Base-by-base conservation (phyloP, 441 rosid genomes). In the Pelargonium australe region DNA sequence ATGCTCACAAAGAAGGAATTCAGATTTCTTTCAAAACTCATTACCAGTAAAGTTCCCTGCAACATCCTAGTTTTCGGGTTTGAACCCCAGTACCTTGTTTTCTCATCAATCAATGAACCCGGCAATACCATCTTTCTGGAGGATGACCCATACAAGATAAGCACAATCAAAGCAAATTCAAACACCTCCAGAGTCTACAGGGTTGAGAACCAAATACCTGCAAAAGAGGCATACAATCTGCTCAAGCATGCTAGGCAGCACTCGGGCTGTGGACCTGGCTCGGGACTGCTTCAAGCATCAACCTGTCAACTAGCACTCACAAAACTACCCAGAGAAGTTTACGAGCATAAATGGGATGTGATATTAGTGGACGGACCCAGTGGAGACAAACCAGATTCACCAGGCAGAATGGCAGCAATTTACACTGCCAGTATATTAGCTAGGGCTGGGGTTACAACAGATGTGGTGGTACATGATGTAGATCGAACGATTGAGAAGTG, bases 301-400 rank as follows among this genome's bases (percentile, higher is more conserved):
- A 71, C 37, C 55, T 87, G 92, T 78, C 79, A 77, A 45, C 7
- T 87, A 78, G 78, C 82, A 69, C 66, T 83, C 64, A 75, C 23
- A 68, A 70, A 80, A 41, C 76, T 88, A 73, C 87, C 90, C 11
- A 61, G 69, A 17, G 76, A 80, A 69, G 89, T 83, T 51, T 69
- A 82, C 64, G 63, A 77, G 62, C 78, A 51, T 72, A 80, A 80
- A 53, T 87, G 93, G 93, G 93, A 85, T 70, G 77, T 85, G 12
- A 73, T 87, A 64, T 74, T 87, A 44, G 93, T 87, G 65, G 90
- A 87, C 63, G 90, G 92, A 49, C 92, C 90, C 0, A 71, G 71
- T 17, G 92, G 88, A 53, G 70, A 81, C 62, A 45, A 64, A 41
- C 81, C 83, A 53, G 87, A 87, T 44, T 85, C 79, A 5, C 86